phyloP scores from a whole-genome alignment of 257 asterid species.

The Nicotiana paniculata region DNA sequence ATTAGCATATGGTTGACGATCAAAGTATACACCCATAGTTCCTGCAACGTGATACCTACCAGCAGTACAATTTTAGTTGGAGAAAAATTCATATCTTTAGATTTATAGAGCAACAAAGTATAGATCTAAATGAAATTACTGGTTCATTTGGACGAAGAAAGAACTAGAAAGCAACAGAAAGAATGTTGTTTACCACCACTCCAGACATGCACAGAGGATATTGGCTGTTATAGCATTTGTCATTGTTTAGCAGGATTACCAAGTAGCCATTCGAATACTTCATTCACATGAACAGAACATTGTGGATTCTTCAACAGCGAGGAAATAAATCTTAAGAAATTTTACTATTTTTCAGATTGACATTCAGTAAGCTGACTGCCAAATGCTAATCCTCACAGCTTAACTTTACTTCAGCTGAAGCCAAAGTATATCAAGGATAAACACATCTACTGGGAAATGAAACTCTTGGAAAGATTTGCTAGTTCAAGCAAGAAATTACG shows the following conservation, averaged over 20 bases:
- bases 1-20: constrained; percentile 83
- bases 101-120: neutral
- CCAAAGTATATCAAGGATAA: neutral
- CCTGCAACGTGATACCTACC: constrained; percentile 93
- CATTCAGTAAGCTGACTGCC: neutral
- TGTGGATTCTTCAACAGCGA: neutral
- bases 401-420: neutral
- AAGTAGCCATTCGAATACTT: no score
- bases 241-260: no score
- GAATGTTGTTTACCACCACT: neutral
- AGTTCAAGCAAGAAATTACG: neutral
- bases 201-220: neutral
- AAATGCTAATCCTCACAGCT: neutral
- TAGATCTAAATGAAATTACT: neutral
- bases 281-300: neutral
- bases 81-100: constrained; percentile 7
- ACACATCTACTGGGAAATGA: neutral
- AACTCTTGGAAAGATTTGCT: neutral
- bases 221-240: neutral
- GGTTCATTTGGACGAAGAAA: neutral
- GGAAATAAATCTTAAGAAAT: neutral
- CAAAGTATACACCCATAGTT: constrained; percentile 61
- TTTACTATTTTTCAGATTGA: neutral
- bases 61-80: constrained; percentile 24
- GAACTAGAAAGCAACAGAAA: neutral